Percentiles rank a stretch among this genome's conserved stretches.
phyloP scores from a whole-genome alignment of 257 asterid species.

The Plantago major region DNA sequence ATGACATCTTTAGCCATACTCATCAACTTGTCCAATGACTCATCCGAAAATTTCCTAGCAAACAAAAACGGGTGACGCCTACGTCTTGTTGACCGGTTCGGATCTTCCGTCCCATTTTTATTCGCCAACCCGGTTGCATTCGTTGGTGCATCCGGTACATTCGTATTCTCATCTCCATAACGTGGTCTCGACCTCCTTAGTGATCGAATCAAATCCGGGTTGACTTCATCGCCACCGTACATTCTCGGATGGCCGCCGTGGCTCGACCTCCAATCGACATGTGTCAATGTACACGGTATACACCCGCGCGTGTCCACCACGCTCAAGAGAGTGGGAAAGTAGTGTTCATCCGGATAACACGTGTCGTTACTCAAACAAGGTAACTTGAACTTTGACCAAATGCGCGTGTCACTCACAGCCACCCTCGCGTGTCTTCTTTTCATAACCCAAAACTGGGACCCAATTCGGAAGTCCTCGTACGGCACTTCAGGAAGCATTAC shows the following conservation, averaged over 20 bases:
- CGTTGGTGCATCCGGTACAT: no score
- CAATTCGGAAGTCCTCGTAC: conserved; percentile 58
- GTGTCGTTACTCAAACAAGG: conserved; percentile 45
- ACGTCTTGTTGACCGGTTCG: conserved; percentile 23
- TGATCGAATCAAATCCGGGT: conserved; percentile 34
- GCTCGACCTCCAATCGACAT: conserved; percentile 65
- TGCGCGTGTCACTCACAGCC: conserved; percentile 43
- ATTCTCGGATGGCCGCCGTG: conserved; percentile 61
- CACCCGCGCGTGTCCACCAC: conserved; percentile 72
- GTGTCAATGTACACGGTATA: conserved; percentile 59
- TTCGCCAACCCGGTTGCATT: no score
- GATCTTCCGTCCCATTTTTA: conserved; percentile 11
- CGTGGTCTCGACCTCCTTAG: conserved; percentile 39
- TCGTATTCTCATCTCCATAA: conserved; percentile 40
- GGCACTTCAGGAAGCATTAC: conserved; percentile 69
- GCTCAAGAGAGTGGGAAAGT: conserved; percentile 63
- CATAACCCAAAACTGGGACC: conserved; percentile 73
- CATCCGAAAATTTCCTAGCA: conserved; percentile 61
- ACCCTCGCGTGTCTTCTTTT: conserved; percentile 56
- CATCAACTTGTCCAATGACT: conserved; percentile 31
- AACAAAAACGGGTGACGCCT: conserved; percentile 57
- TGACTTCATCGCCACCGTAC: conserved; percentile 42
- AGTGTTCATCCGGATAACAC: conserved; percentile 92
- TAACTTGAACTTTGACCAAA: conserved; percentile 67
- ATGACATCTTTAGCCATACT: conserved; percentile 42